Base-by-base conservation (phyloP, 2,329 filamentous ascomycete species). In the Botrytis byssoidea region DNA sequence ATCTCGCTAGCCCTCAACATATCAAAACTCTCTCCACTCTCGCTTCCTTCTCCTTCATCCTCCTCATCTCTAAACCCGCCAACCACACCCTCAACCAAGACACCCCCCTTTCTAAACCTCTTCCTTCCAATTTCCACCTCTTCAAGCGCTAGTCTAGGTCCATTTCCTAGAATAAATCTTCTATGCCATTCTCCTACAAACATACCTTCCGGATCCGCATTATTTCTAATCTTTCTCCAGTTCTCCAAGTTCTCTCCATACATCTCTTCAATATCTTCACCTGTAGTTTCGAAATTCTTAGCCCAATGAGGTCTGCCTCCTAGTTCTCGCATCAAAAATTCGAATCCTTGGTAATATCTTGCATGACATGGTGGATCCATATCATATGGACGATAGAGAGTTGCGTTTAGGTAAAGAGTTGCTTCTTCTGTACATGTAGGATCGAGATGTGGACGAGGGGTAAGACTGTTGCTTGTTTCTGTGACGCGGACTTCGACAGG, bases 101-200 rank as follows among this genome's bases (percentile, higher is more conserved):
- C 70, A 18, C 80, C 80, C 29, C 80, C 80, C 40, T 70, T 77
- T 70, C 70, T 72, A 22, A 77, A 25, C 42, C 74, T 75, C 68
- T 74, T 75, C 55, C 80, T 74, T 16, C 70, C 71, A 9, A 79
- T 74, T 63, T 80, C 81, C 7, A 71, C 72, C 66, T 81, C 80
- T 68, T 81, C 81, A 20, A 81, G 67, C 4, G 77, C 74, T 18
- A 80, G 70, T 55, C 73, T 74, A 35, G 74, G 73, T 10, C 77
- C 77, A 61, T 79, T 74, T 1, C 85, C 81, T 65, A 88, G 82
- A 18, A 97, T 84, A 78, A 89, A 89, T 70, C 91, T 87, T 42
- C 92, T 87, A 82, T 98, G 94, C 95, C 95, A 99, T 67, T 94
- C 91, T 3, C 95, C 95, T 22, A 95, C 86, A 83, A 97, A 97